phyloP scores from a whole-genome alignment of 106 monocot species.

The Acanthochlamys bracteata region DNA sequence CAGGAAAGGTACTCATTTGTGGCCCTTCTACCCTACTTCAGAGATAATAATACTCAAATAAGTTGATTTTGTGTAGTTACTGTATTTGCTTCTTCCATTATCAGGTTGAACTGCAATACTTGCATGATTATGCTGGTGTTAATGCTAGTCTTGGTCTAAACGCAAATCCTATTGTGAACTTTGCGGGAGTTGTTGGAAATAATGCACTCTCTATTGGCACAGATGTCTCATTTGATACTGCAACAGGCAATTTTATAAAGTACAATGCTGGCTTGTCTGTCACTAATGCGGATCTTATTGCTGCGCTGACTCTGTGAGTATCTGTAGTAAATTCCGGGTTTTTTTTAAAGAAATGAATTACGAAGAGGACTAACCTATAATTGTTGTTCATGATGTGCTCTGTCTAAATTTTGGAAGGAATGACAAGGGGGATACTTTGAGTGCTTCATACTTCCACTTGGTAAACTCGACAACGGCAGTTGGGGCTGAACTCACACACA shows the following conservation, averaged over 20 bases:
- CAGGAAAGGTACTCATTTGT: constrained; percentile 29
- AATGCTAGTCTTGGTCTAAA: constrained; percentile 23
- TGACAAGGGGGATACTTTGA: constrained; percentile 26
- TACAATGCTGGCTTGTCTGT: constrained; percentile 39
- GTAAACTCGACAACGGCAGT: constrained; percentile 32
- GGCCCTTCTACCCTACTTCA: neutral
- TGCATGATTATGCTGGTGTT: constrained; percentile 28
- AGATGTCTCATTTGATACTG: constrained; percentile 45
- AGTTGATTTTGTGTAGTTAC: neutral
- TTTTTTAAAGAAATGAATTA: neutral
- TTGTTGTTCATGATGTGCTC: neutral
- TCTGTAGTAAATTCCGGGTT: neutral
- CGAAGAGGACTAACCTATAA: neutral
- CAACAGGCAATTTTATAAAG: constrained; percentile 38
- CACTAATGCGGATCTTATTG: constrained; percentile 28
- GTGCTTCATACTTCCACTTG: constrained; percentile 34
- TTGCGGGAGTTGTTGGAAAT: constrained; percentile 20
- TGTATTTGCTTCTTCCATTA: neutral
- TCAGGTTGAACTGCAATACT: constrained; percentile 29
- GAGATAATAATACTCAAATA: neutral
- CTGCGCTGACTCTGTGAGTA: constrained; percentile 36
- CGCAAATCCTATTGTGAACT: constrained; percentile 18
- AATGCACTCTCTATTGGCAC: constrained; percentile 21
- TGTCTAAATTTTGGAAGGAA: constrained; percentile 12
- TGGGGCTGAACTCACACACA: constrained; percentile 28